phyloP scores from a whole-genome alignment of 2,329 filamentous ascomycete species.

The Pseudogymnoascus pannorum region DNA sequence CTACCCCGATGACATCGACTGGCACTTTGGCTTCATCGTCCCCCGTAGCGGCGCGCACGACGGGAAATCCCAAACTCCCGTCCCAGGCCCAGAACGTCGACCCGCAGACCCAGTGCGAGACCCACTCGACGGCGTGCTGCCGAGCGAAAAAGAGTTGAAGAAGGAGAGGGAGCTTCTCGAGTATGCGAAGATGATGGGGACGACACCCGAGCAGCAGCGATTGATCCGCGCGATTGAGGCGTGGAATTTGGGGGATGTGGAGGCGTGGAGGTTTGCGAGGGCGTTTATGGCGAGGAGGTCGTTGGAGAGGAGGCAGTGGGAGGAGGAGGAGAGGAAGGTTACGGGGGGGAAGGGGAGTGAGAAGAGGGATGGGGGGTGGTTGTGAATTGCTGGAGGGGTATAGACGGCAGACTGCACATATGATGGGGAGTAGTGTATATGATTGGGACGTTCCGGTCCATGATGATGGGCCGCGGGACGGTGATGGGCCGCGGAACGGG shows the following conservation, averaged over 20 bases:
- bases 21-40: slow-evolving; percentile 81
- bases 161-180: slow-evolving; percentile 50
- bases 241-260: slow-evolving; percentile 65
- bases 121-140: slow-evolving; percentile 41
- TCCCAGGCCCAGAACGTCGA: slow-evolving; percentile 50
- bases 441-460: neutral
- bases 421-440: neutral
- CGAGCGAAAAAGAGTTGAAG: slow-evolving; percentile 44
- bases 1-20: slow-evolving; percentile 63
- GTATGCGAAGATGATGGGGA: slow-evolving; percentile 43
- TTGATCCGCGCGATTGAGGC: slow-evolving; percentile 52
- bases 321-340: slow-evolving; percentile 60
- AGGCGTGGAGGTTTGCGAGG: slow-evolving; percentile 68
- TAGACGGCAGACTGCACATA: neutral
- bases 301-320: slow-evolving; percentile 61
- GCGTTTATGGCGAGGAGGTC: slow-evolving; percentile 57
- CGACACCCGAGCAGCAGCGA: slow-evolving; percentile 35
- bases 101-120: slow-evolving; percentile 43
- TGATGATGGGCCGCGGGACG: too few relatives aligned
- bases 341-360: slow-evolving; percentile 48
- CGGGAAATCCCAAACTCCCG: slow-evolving; percentile 49
- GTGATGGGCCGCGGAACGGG: neutral
- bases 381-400: neutral
- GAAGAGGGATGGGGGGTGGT: neutral
- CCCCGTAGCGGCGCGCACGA: slow-evolving; percentile 49